A percentile compares a stretch with the other conserved stretches of the same genome.
Conservation (phyloP, 176 grass and related monocot species). For the Aegilops speltoides region DNA sequence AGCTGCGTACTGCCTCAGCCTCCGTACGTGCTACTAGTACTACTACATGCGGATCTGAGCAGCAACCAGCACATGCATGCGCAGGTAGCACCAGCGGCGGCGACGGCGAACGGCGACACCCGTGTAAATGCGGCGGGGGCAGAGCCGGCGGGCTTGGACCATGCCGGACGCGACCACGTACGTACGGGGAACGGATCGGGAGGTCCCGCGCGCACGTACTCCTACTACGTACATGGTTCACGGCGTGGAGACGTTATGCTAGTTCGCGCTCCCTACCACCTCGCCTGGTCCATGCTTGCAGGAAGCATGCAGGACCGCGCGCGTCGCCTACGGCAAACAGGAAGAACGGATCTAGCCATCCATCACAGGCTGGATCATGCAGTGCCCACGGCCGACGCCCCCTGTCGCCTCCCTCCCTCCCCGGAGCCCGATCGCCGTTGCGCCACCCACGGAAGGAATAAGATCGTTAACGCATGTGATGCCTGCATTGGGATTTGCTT, state of each 20-base stretch:
- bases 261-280: background rate
- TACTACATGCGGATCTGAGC: too few species aligned
- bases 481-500: background rate
- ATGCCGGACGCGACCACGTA: too few species aligned
- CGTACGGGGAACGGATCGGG: background rate
- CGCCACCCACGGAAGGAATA: background rate
- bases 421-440: background rate
- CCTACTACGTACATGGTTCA: background rate
- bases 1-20: background rate
- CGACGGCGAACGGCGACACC: background rate
- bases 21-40: too few species aligned
- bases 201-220: too few species aligned
- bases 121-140: background rate
- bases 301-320: background rate
- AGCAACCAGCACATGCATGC: too few species aligned
- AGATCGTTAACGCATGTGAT: background rate
- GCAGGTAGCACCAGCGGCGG: too few species aligned
- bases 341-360: background rate
- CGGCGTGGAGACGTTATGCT: background rate
- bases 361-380: background rate
- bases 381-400: background rate
- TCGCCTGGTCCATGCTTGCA: background rate
- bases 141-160: too few species aligned
- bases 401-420: background rate
- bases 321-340: background rate